Evolutionary conservation across 2,329 filamentous ascomycete species (phyloP).

Genomic region (Penicillium sp.): DNA sequence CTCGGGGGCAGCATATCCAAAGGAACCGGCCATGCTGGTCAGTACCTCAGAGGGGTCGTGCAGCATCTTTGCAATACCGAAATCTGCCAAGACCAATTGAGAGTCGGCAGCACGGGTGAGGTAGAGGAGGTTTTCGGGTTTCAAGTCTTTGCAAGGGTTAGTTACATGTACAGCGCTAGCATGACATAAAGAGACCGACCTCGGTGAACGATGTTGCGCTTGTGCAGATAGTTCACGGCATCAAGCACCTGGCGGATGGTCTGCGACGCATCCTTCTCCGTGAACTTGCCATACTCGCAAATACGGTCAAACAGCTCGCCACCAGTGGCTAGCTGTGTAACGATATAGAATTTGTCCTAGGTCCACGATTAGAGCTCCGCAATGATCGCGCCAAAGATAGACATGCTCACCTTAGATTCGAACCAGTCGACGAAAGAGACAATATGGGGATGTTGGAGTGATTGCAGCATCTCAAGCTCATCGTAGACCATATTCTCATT

Average conservation of each 20-base stretch:
- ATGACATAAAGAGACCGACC: constrained; percentile 51
- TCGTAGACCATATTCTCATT: constrained; percentile 99
- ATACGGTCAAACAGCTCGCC: constrained; percentile 98
- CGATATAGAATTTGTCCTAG: constrained; percentile 99
- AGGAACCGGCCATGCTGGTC: constrained; percentile 97
- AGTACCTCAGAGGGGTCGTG: constrained; percentile 86
- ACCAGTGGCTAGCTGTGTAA: constrained; percentile 91
- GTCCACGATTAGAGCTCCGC: neutral
- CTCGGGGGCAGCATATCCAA: constrained; percentile 95
- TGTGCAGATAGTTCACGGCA: constrained; percentile 90
- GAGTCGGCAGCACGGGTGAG: constrained; percentile 74
- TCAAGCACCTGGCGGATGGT: constrained; percentile 92
- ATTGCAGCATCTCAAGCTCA: constrained; percentile 89
- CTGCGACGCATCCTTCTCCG: constrained; percentile 93
- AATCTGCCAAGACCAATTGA: constrained; percentile 89
- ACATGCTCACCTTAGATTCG: constrained; percentile 75
- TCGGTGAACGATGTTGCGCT: constrained; percentile 93
- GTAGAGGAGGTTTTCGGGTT: constrained; percentile 96
- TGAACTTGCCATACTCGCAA: constrained; percentile 96
- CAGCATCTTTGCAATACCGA: constrained; percentile 97
- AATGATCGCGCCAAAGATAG: neutral
- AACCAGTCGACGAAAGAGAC: constrained; percentile 99
- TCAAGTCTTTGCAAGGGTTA: constrained; percentile 65
- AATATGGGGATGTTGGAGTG: constrained; percentile 88
- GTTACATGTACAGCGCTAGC: neutral